phyloP scores from a whole-genome alignment of 768 basidiomycete species.

The Macrolepiota fuliginosa region DNA sequence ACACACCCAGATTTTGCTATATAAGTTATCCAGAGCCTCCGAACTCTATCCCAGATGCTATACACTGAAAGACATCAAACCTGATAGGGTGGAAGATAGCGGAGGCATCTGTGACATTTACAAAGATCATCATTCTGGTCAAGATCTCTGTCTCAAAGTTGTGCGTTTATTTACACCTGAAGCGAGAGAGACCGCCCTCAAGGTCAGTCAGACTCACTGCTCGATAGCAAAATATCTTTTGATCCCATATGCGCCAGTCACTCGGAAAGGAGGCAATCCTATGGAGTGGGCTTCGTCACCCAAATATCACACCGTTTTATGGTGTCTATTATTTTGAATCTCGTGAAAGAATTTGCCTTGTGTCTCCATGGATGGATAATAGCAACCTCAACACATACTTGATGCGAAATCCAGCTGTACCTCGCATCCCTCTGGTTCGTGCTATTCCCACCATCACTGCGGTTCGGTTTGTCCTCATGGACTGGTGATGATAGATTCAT shows the following conservation, averaged over 20 bases:
- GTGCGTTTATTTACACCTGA: neutral
- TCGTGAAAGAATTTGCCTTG: conserved; percentile 3
- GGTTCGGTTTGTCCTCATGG: neutral
- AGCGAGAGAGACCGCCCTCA: neutral
- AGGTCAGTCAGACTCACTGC: neutral
- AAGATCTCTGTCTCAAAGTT: neutral
- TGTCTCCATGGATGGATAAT: neutral
- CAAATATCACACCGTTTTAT: conserved; percentile 4
- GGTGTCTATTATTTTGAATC: conserved; percentile 6
- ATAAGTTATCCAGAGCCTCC: neutral
- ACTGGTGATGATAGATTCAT: neutral
- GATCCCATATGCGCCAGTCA: neutral
- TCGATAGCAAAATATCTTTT: neutral
- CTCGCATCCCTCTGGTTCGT: neutral
- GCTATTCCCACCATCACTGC: neutral
- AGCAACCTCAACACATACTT: conserved; percentile 4
- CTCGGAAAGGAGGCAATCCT: conserved; percentile 17
- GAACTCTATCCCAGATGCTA: neutral
- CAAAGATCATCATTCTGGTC: neutral
- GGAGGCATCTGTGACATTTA: conserved; percentile 1
- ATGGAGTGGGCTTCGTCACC: conserved; percentile 3
- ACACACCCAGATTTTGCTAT: neutral
- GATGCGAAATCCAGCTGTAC: neutral
- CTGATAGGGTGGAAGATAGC: neutral
- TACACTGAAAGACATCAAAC: neutral